Conservation (phyloP, 2,329 filamentous ascomycete species). For the Fonsecaea erecta region DNA sequence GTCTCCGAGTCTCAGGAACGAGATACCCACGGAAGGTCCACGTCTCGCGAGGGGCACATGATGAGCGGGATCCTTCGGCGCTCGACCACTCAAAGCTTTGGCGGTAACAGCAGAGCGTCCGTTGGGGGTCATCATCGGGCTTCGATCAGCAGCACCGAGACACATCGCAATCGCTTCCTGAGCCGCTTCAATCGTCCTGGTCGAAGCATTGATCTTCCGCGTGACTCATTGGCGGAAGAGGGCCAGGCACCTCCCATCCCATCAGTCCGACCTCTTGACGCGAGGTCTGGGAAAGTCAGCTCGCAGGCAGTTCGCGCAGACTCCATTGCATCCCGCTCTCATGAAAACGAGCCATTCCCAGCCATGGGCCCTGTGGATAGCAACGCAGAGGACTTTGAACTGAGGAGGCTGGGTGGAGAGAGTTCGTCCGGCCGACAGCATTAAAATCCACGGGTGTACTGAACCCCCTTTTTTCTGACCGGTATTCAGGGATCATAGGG, state of each 20-base stretch:
- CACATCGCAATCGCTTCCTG: slow-evolving; percentile 67
- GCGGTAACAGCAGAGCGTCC: slow-evolving; percentile 29
- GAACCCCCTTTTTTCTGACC: neutral
- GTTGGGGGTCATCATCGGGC: slow-evolving; percentile 17
- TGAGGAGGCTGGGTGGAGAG: slow-evolving; percentile 11
- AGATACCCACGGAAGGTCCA: slow-evolving; percentile 10
- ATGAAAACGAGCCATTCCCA: slow-evolving; percentile 22
- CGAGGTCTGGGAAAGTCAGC: slow-evolving; percentile 33
- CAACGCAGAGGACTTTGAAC: slow-evolving; percentile 23
- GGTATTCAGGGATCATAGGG: neutral
- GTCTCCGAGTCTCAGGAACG: slow-evolving; percentile 34
- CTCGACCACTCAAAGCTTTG: slow-evolving; percentile 40
- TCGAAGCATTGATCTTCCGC: slow-evolving; percentile 26
- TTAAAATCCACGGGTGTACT: neutral
- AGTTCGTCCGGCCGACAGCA: slow-evolving; percentile 7
- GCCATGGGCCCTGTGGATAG: slow-evolving; percentile 12
- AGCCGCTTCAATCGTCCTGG: slow-evolving; percentile 48
- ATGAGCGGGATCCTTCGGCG: slow-evolving; percentile 36
- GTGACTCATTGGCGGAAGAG: slow-evolving; percentile 35
- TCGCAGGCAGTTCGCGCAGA: slow-evolving; percentile 34
- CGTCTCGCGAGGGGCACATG: slow-evolving; percentile 37
- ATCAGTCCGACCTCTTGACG: slow-evolving; percentile 24
- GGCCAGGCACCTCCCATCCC: slow-evolving; percentile 28
- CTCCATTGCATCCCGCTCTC: slow-evolving; percentile 10
- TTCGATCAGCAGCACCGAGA: slow-evolving; percentile 42